phyloP scores from a whole-genome alignment of 1,284 basidiomycete species.

The Austroboletus novae-zelandiae region DNA sequence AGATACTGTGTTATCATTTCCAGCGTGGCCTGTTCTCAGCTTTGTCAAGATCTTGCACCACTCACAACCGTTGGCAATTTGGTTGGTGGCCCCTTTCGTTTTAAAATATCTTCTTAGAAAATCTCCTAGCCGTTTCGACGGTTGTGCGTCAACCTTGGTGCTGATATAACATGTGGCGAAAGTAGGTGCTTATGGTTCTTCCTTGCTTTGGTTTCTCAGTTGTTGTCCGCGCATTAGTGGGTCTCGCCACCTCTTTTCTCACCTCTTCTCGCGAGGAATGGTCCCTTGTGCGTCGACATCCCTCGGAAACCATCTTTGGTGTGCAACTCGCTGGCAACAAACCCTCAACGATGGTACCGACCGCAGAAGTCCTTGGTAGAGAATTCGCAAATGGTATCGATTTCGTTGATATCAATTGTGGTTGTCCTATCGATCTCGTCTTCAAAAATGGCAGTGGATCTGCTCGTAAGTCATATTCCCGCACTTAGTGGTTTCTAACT shows the following conservation, averaged over 20 bases:
- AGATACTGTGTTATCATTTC: slow-evolving; percentile 24
- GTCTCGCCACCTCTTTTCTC: slow-evolving; percentile 79
- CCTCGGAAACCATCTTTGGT: slow-evolving; percentile 88
- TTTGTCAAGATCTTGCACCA: slow-evolving; percentile 76
- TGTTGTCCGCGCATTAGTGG: slow-evolving; percentile 50
- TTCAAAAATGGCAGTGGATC: slow-evolving; percentile 91
- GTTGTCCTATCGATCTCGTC: slow-evolving; percentile 96
- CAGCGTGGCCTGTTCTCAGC: slow-evolving; percentile 2
- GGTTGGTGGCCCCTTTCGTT: slow-evolving; percentile 41
- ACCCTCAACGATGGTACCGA: slow-evolving; percentile 73
- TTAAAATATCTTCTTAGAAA: neutral
- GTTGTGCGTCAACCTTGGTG: slow-evolving; percentile 83
- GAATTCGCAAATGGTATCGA: slow-evolving; percentile 70
- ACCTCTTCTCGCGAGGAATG: slow-evolving; percentile 86
- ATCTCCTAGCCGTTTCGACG: slow-evolving; percentile 82
- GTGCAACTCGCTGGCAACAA: slow-evolving; percentile 85
- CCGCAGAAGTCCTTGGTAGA: slow-evolving; percentile 79
- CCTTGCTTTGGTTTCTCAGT: neutral
- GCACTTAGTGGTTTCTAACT: neutral
- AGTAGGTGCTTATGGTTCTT: slow-evolving; percentile 45
- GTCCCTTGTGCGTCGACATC: slow-evolving; percentile 86
- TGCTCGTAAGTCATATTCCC: slow-evolving; percentile 56
- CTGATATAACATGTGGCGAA: slow-evolving; percentile 94
- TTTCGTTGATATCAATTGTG: slow-evolving; percentile 95
- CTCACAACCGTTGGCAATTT: slow-evolving; percentile 95